These are phyloP conservation scores for Aurinia saxatilis DNA, from an alignment of 345 rosid genomes.

Conservation along the genomic window DNA sequence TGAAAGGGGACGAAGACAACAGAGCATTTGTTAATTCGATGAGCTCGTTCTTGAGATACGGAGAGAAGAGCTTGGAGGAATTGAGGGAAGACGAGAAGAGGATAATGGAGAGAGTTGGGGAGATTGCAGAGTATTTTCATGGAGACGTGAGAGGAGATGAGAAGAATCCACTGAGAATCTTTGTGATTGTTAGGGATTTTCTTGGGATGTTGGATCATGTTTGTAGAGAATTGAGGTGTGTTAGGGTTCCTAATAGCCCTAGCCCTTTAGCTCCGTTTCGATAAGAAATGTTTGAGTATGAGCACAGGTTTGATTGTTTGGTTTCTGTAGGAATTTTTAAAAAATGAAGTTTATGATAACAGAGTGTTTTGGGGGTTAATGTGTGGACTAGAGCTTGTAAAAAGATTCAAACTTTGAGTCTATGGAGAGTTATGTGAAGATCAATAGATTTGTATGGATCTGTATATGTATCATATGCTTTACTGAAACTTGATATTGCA, in stretches of 20 bases:
- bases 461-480: slow-evolving; percentile 10
- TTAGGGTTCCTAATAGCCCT: slow-evolving; percentile 49
- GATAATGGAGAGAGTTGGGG: slow-evolving; percentile 62
- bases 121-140: slow-evolving; percentile 87
- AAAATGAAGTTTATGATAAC: slow-evolving; percentile 13
- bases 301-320: slow-evolving; percentile 8
- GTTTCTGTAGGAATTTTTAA: background rate
- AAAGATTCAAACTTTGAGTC: too few species aligned
- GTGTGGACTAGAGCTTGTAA: too few species aligned
- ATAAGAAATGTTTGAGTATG: slow-evolving; percentile 16
- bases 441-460: too few species aligned
- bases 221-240: slow-evolving; percentile 77
- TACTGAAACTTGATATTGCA: too few species aligned
- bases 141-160: slow-evolving; percentile 88
- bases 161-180: slow-evolving; percentile 73
- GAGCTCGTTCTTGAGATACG: slow-evolving; percentile 48
- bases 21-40: slow-evolving; percentile 46
- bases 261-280: slow-evolving; percentile 83
- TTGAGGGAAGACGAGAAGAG: slow-evolving; percentile 63
- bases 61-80: slow-evolving; percentile 57
- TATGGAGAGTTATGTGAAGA: too few species aligned
- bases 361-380: background rate
- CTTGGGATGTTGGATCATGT: slow-evolving; percentile 92
- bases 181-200: slow-evolving; percentile 96
- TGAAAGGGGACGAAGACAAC: slow-evolving; percentile 39